Evolutionary conservation across 1,284 basidiomycete genomes (phyloP), one percentile per base, ranked within the genome.

Genomic region (Rhodotorula sp.): DNA sequence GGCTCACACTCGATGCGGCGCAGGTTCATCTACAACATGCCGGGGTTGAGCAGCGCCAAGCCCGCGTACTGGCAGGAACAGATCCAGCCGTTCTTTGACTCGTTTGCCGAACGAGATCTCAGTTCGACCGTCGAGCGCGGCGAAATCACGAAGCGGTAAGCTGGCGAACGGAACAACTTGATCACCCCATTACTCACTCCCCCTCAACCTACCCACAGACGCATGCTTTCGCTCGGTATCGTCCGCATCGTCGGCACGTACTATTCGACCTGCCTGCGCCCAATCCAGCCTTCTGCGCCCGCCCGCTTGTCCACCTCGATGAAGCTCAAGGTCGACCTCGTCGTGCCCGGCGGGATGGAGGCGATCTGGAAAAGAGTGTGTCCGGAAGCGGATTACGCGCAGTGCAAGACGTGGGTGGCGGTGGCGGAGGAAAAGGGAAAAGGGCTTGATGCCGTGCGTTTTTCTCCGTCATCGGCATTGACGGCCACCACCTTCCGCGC

Each of bases 171-270:
- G 51, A 10, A n/a, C n/a, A n/a, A n/a, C n/a, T n/a, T n/a, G n/a
- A n/a, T n/a, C n/a, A n/a, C n/a, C n/a, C n/a, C n/a, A n/a, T n/a
- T n/a, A n/a, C n/a, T 56, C 14, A 29, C 26, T n/a, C 15, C 0
- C 3, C 2, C 14, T 3, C 14, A 3, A 10, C 49, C 15, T 8
- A 0, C n/a, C 5, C 21, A 1, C 59, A 75, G 74, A 18, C 72
- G 72, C 47, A 71, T 76, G 47, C 66, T 76, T 23, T 58, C 72
- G 3, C 65, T 74, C 58, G 75, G 75, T 1, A 52, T 74, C 54
- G 73, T 71, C 46, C 72, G 75, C 29, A 59, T 76, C 47, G 52
- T 76, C 58, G 75, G 75, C 6, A 69, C 75, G 14, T 76, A 76
- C 68, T 39, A 56, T 29, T 66, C 67, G 18, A 69, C 58, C 21